A percentile compares a stretch with the other conserved stretches of the same genome.
phyloP scores from a whole-genome alignment of 345 rosid species.

The Turritis glabra region DNA sequence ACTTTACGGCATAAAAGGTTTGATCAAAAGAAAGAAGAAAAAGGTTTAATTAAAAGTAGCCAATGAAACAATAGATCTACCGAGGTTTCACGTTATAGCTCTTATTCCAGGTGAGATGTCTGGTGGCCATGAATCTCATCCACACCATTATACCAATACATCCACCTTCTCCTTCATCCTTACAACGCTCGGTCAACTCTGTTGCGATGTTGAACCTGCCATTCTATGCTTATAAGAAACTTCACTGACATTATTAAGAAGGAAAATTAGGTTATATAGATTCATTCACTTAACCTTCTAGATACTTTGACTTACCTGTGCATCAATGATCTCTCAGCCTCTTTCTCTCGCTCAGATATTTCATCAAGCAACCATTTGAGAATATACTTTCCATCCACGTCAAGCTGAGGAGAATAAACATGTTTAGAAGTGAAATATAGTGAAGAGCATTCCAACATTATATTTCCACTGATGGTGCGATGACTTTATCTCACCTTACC shows the following conservation, averaged over 20 bases:
- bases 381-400: slow-evolving; percentile 43
- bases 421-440: neutral
- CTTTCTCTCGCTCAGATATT: slow-evolving; percentile 59
- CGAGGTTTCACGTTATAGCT: slow-evolving; percentile 99
- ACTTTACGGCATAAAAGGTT: neutral
- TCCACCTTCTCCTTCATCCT: slow-evolving; percentile 72
- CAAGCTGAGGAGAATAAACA: slow-evolving; percentile 33
- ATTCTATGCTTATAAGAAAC: slow-evolving; percentile 34
- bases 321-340: slow-evolving; percentile 72
- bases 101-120: slow-evolving; percentile 98
- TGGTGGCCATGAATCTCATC: slow-evolving; percentile 99
- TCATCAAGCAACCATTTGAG: slow-evolving; percentile 70
- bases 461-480: slow-evolving; percentile 5
- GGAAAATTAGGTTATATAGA: neutral
- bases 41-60: neutral
- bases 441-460: neutral
- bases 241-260: slow-evolving; percentile 3
- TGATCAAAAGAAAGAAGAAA: slow-evolving; percentile 5
- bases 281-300: slow-evolving; percentile 1
- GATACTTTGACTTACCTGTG: slow-evolving; percentile 46
- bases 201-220: slow-evolving; percentile 45
- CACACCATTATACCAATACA: slow-evolving; percentile 89
- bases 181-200: slow-evolving; percentile 41
- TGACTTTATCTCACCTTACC: slow-evolving; percentile 42
- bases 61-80: slow-evolving; percentile 40